Evolutionary conservation across 495 filamentous ascomycete species (phyloP), one percentile per base, ranked within the genome.

Genomic region (Podospora australis): DNA sequence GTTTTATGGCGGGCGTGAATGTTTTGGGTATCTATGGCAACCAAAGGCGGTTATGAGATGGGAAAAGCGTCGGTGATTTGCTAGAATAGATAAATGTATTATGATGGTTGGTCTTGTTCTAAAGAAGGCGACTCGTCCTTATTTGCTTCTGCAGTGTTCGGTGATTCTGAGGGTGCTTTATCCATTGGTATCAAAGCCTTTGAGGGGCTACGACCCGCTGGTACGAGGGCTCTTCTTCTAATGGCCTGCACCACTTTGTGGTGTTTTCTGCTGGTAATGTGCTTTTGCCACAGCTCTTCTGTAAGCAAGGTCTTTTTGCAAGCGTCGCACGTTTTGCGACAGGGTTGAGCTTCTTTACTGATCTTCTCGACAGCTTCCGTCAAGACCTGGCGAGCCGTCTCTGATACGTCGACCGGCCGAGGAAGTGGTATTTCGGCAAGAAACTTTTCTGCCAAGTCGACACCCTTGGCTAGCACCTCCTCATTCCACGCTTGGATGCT

Each of bases 241-340:
- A 43, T 46, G 5, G 26, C 40, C 7, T 48, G 51, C 9, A 66
- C 49, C 1, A 40, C 55, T 17, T 63, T 58, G 36, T 52, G 47
- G 55, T 95, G 88, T 24, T 65, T 69, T 41, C 74, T 74, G 48
- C 89, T 82, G 47, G 77, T 79, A 4, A 90, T 57, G 65, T 98
- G 92, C 32, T 69, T 67, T 24, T 78, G 62, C 90, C 90, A 97
- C 49, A 88, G 76, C 36, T 82, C 75, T 56, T 88, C 78, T 1
- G 78, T 82, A 28, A 81, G 70, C 39, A 84, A 70, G 3, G 81
- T 84, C 47, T 82, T 82, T 9, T 73, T 54, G 59, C 92, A 99
- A 6, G 80, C 17, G 6, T 91, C 82, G 54, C 92, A 99, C 7
- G 60, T 71, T 57, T 61, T 72, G 64, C 77, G 77, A 71, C 58